Conservation (phyloP, 306 rosid species). For the Clitoria ternatea region DNA sequence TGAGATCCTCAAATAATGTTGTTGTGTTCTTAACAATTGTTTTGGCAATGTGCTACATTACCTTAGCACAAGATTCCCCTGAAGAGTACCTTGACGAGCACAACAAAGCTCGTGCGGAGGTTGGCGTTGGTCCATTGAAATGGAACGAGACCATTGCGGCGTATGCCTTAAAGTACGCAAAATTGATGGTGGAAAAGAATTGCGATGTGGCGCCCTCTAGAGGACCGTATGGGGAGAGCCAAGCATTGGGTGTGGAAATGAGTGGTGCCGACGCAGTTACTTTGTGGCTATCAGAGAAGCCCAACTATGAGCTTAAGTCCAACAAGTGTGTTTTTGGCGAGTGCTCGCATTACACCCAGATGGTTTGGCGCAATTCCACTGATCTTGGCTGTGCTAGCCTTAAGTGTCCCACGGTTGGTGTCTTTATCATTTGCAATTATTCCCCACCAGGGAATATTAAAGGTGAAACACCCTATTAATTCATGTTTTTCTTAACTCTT, state of each 20-base stretch:
- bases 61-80: not conserved
- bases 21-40: not conserved
- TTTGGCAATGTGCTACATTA: not conserved
- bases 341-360: slow-evolving; percentile 42
- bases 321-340: slow-evolving; percentile 12
- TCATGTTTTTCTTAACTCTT: too few species aligned
- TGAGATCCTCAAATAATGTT: not conserved
- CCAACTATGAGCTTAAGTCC: not conserved
- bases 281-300: slow-evolving; percentile 34
- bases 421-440: slow-evolving; percentile 27
- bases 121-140: slow-evolving; percentile 24
- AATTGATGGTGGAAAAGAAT: not conserved
- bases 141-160: slow-evolving; percentile 33
- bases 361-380: slow-evolving; percentile 12
- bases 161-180: slow-evolving; percentile 27
- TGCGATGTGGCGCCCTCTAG: slow-evolving; percentile 29
- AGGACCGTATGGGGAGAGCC: slow-evolving; percentile 37
- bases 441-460: not conserved
- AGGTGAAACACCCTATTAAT: not conserved
- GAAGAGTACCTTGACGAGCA: slow-evolving; percentile 35
- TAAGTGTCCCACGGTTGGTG: slow-evolving; percentile 28
- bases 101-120: slow-evolving; percentile 34
- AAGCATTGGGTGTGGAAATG: slow-evolving; percentile 7
- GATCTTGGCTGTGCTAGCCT: slow-evolving; percentile 35
- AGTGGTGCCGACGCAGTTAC: not conserved